A percentile compares a stretch with the other conserved stretches of the same genome.
Evolutionary conservation across 352 stramenopile genomes (phyloP).

Genomic region (Phytopythium montanum): DNA sequence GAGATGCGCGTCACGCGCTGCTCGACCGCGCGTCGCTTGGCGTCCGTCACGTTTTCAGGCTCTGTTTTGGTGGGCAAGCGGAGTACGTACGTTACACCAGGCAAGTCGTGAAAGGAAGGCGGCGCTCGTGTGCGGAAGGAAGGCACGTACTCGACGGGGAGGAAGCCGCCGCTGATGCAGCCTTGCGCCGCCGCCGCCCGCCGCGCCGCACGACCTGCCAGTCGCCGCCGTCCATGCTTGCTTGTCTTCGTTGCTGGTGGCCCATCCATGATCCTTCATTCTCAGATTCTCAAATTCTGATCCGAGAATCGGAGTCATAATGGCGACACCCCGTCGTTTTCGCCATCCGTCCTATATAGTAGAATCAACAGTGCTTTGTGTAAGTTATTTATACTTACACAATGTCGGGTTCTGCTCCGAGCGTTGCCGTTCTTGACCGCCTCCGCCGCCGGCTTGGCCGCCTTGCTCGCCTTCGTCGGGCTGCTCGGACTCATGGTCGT

Average conservation of each 20-base stretch:
- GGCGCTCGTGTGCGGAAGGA: no score
- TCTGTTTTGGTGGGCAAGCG: background rate
- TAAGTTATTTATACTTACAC: no score
- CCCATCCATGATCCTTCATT: no score
- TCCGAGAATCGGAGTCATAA: no score
- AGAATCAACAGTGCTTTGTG: no score
- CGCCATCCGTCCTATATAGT: no score
- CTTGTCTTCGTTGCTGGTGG: no score
- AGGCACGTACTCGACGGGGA: background rate
- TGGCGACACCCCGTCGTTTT: no score
- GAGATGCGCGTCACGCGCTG: slow-evolving; percentile 34
- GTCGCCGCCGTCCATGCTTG: background rate
- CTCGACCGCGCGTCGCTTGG: slow-evolving; percentile 37
- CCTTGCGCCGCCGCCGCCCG: background rate
- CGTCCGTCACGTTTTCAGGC: background rate
- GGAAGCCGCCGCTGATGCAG: background rate
- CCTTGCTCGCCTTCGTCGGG: slow-evolving; percentile 24
- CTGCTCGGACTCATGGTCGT: slow-evolving; percentile 40
- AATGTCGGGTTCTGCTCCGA: no score
- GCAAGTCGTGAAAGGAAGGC: background rate
- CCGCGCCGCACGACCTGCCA: slow-evolving; percentile 6
- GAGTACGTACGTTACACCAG: background rate
- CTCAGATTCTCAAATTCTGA: no score
- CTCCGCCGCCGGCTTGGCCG: background rate
- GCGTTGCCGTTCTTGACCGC: background rate